A percentile compares a stretch with the other conserved stretches of the same genome.
Conservation (phyloP, 345 rosid species). For the Erodium maritimum region DNA sequence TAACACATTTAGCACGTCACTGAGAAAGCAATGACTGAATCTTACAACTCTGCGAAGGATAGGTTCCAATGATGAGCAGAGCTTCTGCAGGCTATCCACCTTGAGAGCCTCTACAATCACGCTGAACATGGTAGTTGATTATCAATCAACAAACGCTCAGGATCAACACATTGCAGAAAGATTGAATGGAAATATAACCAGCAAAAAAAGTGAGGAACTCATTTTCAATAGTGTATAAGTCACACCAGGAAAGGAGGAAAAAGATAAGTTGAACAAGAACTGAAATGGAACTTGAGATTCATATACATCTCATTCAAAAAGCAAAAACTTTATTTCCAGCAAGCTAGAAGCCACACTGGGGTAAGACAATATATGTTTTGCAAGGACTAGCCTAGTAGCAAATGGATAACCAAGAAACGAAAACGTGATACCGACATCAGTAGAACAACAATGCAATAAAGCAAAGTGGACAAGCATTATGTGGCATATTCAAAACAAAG, state of each 20-base stretch:
- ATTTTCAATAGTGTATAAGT: neutral
- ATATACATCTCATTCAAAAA: neutral
- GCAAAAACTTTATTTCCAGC: neutral
- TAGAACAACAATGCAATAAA: neutral
- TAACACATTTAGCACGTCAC: neutral
- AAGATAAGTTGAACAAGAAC: neutral
- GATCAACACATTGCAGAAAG: neutral
- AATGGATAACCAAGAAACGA: neutral
- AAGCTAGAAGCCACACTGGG: neutral
- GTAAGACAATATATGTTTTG: neutral
- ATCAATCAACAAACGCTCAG: neutral
- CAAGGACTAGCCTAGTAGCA: neutral
- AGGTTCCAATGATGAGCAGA: constrained; percentile 95
- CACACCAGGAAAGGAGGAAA: neutral
- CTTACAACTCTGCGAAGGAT: constrained; percentile 97
- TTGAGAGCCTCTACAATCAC: constrained; percentile 96
- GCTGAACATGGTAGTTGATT: constrained; percentile 25
- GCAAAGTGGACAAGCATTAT: neutral
- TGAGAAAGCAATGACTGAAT: constrained; percentile 4
- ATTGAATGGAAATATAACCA: neutral
- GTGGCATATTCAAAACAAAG: neutral
- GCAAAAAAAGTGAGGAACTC: neutral
- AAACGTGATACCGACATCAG: neutral
- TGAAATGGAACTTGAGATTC: neutral
- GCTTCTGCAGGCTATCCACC: constrained; percentile 91